A percentile compares a stretch with the other conserved stretches of the same genome.
phyloP scores from a whole-genome alignment of 1,139 yeast genomes.

The Taphrina wiesneri region DNA sequence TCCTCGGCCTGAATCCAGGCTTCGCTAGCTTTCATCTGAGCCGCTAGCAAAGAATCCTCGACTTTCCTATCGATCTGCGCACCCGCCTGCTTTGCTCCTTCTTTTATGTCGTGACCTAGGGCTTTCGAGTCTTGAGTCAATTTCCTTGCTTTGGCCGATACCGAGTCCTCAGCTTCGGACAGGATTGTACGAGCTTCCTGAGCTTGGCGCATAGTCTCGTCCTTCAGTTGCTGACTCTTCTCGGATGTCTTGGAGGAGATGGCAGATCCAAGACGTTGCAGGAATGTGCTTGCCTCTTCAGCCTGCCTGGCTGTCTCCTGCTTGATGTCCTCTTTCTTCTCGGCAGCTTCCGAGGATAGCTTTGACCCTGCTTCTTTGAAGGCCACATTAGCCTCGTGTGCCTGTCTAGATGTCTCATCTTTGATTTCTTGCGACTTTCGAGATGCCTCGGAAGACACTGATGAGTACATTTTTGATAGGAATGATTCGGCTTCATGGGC shows the following conservation, averaged over 20 bases:
- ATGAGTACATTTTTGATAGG: not conserved
- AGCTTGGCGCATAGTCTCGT: not conserved
- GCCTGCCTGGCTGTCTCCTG: constrained; percentile 7
- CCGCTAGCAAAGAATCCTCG: constrained; percentile 5
- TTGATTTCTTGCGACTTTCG: constrained; percentile 8
- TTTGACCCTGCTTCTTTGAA: not conserved
- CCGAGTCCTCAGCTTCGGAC: not conserved
- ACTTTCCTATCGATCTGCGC: not conserved
- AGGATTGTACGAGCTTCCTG: not conserved
- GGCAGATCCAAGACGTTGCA: not conserved
- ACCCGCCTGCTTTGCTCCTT: not conserved
- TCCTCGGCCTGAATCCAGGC: constrained; percentile 20
- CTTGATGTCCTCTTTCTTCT: not conserved
- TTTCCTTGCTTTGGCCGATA: not conserved
- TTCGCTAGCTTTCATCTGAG: constrained; percentile 17
- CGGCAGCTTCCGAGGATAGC: not conserved
- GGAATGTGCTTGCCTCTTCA: not conserved
- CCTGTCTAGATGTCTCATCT: not conserved
- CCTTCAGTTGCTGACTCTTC: constrained; percentile 1
- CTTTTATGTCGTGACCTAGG: not conserved
- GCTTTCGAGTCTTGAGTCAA: not conserved
- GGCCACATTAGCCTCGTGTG: not conserved
- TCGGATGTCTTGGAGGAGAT: constrained; percentile 2
- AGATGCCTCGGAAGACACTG: not conserved
- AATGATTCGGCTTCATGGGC: constrained; percentile 8